Conservation (phyloP, 805 yeast species). For the Kazachstania martiniae region DNA sequence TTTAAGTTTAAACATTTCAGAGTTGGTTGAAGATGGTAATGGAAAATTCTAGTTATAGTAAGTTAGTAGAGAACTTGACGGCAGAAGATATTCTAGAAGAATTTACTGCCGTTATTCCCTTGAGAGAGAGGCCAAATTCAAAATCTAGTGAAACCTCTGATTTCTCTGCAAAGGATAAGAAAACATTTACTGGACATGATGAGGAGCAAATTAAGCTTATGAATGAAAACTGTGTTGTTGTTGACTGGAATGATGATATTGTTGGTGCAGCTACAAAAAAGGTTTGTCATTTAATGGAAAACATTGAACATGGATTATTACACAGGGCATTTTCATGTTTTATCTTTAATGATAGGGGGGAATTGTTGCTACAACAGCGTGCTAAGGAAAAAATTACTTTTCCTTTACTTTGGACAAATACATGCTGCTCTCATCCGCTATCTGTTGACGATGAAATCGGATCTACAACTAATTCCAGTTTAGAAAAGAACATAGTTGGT, state of each 20-base stretch:
- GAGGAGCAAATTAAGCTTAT: constrained; percentile 87
- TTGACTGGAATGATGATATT: constrained; percentile 79
- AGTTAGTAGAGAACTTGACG: constrained; percentile 42
- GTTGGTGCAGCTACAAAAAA: constrained; percentile 93
- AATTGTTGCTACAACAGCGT: constrained; percentile 83
- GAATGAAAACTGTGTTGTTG: constrained; percentile 93
- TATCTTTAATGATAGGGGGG: constrained; percentile 64
- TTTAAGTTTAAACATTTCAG: no score
- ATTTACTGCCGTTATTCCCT: constrained; percentile 59
- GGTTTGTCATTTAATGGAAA: constrained; percentile 76
- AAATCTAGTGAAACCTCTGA: constrained; percentile 29
- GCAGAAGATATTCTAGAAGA: constrained; percentile 39
- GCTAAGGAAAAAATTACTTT: constrained; percentile 95
- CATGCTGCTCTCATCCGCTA: constrained; percentile 97
- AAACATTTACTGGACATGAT: constrained; percentile 76
- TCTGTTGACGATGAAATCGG: constrained; percentile 80
- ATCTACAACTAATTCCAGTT: constrained; percentile 19
- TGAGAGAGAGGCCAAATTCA: constrained; percentile 49
- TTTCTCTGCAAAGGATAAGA: constrained; percentile 25
- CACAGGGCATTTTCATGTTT: constrained; percentile 98
- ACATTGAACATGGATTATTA: constrained; percentile 74
- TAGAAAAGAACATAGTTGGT: constrained; percentile 59
- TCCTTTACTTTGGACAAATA: constrained; percentile 96
- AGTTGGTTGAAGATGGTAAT: no score
- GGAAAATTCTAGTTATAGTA: constrained; percentile 34